phyloP scores from a whole-genome alignment of 345 rosid species.

The Hibiscus mutabilis region DNA sequence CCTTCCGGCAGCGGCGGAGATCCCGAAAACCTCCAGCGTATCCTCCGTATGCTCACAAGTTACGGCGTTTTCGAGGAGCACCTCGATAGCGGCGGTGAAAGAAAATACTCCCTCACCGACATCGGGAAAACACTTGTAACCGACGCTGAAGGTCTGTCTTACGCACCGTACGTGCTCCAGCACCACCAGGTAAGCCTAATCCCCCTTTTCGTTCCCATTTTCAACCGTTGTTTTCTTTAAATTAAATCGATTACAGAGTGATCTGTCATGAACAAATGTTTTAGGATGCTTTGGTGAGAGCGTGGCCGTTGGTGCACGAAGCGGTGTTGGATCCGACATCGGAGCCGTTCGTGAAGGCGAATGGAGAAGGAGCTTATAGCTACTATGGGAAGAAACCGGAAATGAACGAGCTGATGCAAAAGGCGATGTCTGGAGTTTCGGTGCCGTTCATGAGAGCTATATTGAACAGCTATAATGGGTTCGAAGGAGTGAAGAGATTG shows the following conservation, averaged over 20 bases:
- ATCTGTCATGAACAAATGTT: background rate
- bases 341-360: slow-evolving; percentile 71
- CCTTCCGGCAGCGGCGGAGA: slow-evolving; percentile 31
- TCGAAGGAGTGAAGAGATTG: slow-evolving; percentile 39
- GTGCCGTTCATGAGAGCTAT: slow-evolving; percentile 81
- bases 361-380: slow-evolving; percentile 57
- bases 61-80: slow-evolving; percentile 72
- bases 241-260: background rate
- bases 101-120: slow-evolving; percentile 66
- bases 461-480: slow-evolving; percentile 64
- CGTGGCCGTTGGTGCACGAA: slow-evolving; percentile 77
- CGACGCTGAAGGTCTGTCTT: slow-evolving; percentile 62
- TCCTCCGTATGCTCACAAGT: slow-evolving; percentile 81
- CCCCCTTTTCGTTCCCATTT: background rate
- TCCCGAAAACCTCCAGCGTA: slow-evolving; percentile 70
- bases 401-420: slow-evolving; percentile 78
- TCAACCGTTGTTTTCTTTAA: background rate
- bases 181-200: slow-evolving; percentile 62
- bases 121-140: slow-evolving; percentile 76
- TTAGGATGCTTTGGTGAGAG: slow-evolving; percentile 65
- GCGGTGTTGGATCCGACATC: slow-evolving; percentile 58
- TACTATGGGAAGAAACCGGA: slow-evolving; percentile 73
- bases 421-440: slow-evolving; percentile 87
- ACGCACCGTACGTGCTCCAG: slow-evolving; percentile 75
- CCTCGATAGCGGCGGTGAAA: slow-evolving; percentile 14